A percentile compares a stretch with the other conserved stretches of the same genome.
phyloP scores from a whole-genome alignment of 139 green algal species.

The Astrephomene gubernaculifera region DNA sequence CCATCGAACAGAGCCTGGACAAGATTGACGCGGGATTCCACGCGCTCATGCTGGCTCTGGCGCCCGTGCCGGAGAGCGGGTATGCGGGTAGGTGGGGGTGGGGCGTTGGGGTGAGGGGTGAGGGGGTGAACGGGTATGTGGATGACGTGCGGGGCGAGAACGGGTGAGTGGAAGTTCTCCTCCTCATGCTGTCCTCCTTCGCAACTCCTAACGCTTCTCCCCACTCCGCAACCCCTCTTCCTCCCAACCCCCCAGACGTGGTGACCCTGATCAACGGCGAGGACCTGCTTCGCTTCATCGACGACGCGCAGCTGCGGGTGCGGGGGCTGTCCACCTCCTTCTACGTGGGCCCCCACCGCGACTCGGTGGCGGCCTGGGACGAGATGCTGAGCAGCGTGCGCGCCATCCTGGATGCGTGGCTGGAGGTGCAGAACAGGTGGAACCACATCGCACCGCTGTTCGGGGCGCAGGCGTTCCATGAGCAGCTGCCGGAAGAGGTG shows the following conservation, averaged over 20 bases:
- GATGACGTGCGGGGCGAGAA: background rate
- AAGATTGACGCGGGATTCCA: slow-evolving; percentile 44
- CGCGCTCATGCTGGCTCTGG: slow-evolving; percentile 20
- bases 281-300: slow-evolving; percentile 52
- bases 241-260: slow-evolving; percentile 34
- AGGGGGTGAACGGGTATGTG: too few species aligned
- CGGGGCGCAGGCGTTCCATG: slow-evolving; percentile 45
- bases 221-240: background rate
- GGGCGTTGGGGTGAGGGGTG: background rate
- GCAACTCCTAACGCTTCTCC: too few species aligned
- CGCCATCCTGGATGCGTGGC: slow-evolving; percentile 55
- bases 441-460: slow-evolving; percentile 60
- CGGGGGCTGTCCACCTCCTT: slow-evolving; percentile 41
- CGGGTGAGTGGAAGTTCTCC: too few species aligned
- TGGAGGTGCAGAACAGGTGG: slow-evolving; percentile 62
- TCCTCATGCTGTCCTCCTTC: too few species aligned
- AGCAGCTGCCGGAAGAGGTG: slow-evolving; percentile 59
- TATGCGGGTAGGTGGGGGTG: slow-evolving; percentile 15
- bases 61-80: slow-evolving; percentile 22
- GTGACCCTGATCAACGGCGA: slow-evolving; percentile 50
- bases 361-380: slow-evolving; percentile 43
- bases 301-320: slow-evolving; percentile 56
- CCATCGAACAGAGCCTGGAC: slow-evolving; percentile 53
- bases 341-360: slow-evolving; percentile 55
- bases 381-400: slow-evolving; percentile 57